Base-by-base conservation (phyloP, 2,329 filamentous ascomycete genomes). In the Chaetomiaceae sp. region DNA sequence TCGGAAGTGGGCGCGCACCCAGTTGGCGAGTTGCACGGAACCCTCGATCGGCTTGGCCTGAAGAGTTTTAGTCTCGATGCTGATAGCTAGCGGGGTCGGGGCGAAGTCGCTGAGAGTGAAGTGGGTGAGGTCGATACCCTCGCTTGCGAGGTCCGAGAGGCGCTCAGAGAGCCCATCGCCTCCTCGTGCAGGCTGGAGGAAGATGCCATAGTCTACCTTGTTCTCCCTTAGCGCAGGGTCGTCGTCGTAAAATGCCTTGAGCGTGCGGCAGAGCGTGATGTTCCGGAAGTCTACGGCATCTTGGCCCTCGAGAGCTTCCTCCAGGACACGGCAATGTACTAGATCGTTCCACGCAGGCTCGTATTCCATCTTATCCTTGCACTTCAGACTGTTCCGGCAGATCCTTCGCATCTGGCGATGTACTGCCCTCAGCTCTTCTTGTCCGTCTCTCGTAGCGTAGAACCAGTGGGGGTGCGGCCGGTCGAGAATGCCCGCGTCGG, bases 1-100 rank as follows among this genome's bases (percentile, higher is more conserved):
- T 41, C 46, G 46, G 37, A 49, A 49, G 46, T 49, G 46, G 37
- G 46, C 46, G 36, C 46, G 46, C 37, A 49, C 46, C 46, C 46
- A 49, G 46, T 49, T 49, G 37, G 46, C 36, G 27, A 49, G 46
- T 18, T 49, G 46, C 37, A 49, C 46, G 20, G 36, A 49, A 20
- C 46, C 37, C 36, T 41, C 46, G 27, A 25, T 42, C 37, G 46
- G 27, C 46, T 34, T 42, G 29, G 37, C 37, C 18, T 49, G 37
- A 14, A 42, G 46, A 49, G 46, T 49, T 34, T 49, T 41, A 49
- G 46, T 49, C 46, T 49, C 14, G 27, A 49, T 49, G 46, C 46
- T 49, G 18, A 49, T 42, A 42, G 46, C 46, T 6, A 49, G 46
- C 37, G 46, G 46, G 37, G 46, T 42, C 20, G 46, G 46, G 29